These are phyloP conservation scores for Aspergillus neotritici DNA, from an alignment of 2,329 filamentous ascomycete species.

Conservation along the genomic window DNA sequence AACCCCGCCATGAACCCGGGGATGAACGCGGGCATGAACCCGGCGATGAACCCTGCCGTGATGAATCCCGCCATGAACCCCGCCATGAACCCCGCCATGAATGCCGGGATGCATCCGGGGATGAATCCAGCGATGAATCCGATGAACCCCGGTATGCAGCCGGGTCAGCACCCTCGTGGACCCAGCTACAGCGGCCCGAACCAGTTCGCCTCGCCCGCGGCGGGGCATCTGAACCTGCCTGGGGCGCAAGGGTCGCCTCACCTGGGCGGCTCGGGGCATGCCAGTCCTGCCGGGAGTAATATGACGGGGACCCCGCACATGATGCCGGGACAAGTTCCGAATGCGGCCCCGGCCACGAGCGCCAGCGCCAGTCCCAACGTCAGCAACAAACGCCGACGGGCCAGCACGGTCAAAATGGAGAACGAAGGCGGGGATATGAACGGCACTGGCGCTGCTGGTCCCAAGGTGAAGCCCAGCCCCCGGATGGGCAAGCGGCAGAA, in stretches of 20 bases:
- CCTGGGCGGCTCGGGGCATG: conserved; percentile 47
- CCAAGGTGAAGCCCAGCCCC: conserved; percentile 45
- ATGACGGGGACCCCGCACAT: conserved; percentile 47
- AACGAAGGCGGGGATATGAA: conserved; percentile 42
- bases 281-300: conserved; percentile 43
- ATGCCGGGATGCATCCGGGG: too few species aligned
- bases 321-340: conserved; percentile 52
- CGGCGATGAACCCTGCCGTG: too few species aligned
- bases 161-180: conserved; percentile 35
- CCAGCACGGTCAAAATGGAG: conserved; percentile 57
- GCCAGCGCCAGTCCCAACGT: conserved; percentile 60
- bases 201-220: conserved; percentile 55
- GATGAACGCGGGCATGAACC: too few species aligned
- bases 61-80: too few species aligned
- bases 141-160: conserved; percentile 34
- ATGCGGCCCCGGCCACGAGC: conserved; percentile 47
- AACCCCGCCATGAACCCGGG: too few species aligned
- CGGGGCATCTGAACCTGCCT: conserved; percentile 49
- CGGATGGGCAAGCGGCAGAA: conserved; percentile 45
- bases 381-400: conserved; percentile 53
- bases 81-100: too few species aligned
- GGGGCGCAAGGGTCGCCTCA: conserved; percentile 46
- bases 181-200: conserved; percentile 44
- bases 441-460: conserved; percentile 13
- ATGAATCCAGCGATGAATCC: conserved; percentile 4